These are phyloP conservation scores for Geotrichum fermentans DNA, from an alignment of 1,139 yeast species.

Conservation along the genomic window DNA sequence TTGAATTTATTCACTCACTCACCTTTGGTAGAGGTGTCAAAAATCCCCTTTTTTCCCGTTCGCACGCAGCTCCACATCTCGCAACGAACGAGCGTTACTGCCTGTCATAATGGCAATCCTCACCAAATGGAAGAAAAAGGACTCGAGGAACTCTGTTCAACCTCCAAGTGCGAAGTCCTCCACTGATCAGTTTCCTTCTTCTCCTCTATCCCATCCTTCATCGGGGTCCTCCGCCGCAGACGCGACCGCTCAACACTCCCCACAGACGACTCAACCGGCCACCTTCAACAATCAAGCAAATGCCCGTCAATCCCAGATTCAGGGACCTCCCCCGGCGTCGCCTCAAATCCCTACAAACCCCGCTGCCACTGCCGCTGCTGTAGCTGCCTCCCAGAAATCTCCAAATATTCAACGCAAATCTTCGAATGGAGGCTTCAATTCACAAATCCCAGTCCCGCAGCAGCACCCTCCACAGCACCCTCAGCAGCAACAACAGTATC, in stretches of 20 bases:
- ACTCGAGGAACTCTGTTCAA: constrained; percentile 27
- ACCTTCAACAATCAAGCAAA: no score
- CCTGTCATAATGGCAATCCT: constrained; percentile 28
- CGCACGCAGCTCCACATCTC: no score
- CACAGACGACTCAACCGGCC: constrained; percentile 1
- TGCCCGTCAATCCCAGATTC: not conserved
- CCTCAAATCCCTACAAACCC: not conserved
- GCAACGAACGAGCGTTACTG: no score
- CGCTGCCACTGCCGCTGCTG: not conserved
- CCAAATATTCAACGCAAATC: not conserved
- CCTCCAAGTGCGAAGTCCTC: constrained; percentile 20
- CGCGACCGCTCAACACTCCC: constrained; percentile 3
- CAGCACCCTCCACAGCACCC: constrained; percentile 18
- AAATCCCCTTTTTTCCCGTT: no score
- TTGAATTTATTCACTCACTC: no score
- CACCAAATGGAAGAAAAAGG: constrained; percentile 29
- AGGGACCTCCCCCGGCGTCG: not conserved
- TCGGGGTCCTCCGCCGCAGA: constrained; percentile 1
- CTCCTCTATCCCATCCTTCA: constrained; percentile 16
- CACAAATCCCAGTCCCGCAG: not conserved
- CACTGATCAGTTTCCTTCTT: constrained; percentile 8
- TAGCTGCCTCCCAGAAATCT: not conserved
- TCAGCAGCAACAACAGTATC: no score
- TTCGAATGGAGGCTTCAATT: not conserved
- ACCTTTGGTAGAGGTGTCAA: no score